These are phyloP conservation scores for Solanum gandarillasii DNA, from an alignment of 257 asterid species.

Conservation along the genomic window DNA sequence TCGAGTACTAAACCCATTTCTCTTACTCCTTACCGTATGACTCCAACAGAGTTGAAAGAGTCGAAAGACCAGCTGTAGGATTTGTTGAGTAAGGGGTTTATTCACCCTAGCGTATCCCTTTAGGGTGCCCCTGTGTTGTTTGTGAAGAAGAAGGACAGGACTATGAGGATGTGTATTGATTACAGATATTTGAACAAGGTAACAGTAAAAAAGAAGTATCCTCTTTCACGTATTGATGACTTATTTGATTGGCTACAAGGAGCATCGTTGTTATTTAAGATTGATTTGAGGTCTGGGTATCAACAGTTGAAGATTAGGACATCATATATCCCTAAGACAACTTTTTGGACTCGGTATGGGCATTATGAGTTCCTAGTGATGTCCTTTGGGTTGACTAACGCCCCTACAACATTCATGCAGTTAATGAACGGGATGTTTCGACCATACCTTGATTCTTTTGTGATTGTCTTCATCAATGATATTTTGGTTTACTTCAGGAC, in stretches of 20 bases:
- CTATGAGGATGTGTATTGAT: background rate
- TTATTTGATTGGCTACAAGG: background rate
- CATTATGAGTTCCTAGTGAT: background rate
- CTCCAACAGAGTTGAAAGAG: background rate
- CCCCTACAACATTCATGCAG: no score
- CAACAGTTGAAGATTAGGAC: background rate
- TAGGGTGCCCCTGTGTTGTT: background rate
- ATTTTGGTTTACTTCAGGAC: no score
- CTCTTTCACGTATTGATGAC: no score
- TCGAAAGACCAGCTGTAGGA: background rate
- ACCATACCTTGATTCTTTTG: no score
- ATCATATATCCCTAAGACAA: background rate
- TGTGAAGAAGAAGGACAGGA: background rate
- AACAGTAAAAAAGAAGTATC: background rate
- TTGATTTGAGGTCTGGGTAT: background rate
- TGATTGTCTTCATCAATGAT: no score
- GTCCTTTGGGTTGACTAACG: no score
- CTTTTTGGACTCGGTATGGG: background rate
- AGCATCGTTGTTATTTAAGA: background rate
- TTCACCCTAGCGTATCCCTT: background rate
- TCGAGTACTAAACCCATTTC: background rate
- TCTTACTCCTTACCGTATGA: no score
- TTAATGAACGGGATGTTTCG: no score
- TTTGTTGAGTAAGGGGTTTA: background rate
- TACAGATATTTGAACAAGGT: background rate